Evolutionary conservation across 345 rosid genomes (phyloP).

Genomic region (Brassica juncea): DNA sequence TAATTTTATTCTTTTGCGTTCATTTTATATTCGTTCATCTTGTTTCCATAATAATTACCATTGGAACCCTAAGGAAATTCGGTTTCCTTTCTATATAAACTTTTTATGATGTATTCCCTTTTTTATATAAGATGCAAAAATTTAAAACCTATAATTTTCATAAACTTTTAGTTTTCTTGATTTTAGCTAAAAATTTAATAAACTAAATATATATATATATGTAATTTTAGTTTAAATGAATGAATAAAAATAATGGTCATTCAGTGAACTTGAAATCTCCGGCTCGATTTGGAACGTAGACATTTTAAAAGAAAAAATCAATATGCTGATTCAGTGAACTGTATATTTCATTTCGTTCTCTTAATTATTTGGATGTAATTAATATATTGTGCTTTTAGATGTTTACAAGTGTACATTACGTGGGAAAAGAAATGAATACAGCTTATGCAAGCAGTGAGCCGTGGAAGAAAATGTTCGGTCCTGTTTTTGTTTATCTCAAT

Average conservation of each 20-base stretch:
- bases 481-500: slow-evolving; percentile 75
- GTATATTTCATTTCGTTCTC: not conserved
- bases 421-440: slow-evolving; percentile 63
- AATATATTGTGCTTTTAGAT: slow-evolving; percentile 49
- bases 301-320: not conserved
- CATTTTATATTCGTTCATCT: too few relatives aligned
- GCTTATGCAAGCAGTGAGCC: slow-evolving; percentile 51
- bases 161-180: not conserved
- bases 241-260: not conserved
- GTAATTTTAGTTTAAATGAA: not conserved
- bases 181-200: not conserved
- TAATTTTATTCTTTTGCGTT: too few relatives aligned
- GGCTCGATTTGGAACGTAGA: not conserved
- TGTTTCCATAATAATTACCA: too few relatives aligned
- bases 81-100: not conserved
- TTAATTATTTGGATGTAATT: not conserved
- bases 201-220: not conserved
- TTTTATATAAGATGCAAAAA: not conserved
- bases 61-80: not conserved
- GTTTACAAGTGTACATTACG: slow-evolving; percentile 85
- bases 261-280: not conserved
- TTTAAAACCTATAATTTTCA: not conserved
- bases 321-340: not conserved
- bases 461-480: slow-evolving; percentile 89
- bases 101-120: not conserved